Conservation (phyloP, 495 filamentous ascomycete genomes). For the Aspergillus funiculosus region DNA sequence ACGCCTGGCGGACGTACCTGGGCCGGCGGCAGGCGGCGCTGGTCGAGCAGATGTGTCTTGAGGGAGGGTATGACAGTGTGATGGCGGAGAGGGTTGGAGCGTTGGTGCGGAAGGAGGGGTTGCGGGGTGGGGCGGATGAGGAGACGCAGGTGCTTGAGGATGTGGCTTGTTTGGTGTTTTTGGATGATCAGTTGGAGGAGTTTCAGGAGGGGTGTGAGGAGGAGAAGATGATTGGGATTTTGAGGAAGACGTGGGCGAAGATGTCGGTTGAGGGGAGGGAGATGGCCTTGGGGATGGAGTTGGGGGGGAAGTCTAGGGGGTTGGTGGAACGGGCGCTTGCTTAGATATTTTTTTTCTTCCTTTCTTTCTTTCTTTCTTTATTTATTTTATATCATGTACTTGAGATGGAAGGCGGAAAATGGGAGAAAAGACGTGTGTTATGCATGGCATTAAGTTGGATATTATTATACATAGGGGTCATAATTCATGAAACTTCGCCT, state of each 20-base stretch:
- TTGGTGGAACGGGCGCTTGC: slow-evolving; percentile 61
- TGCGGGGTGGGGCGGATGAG: slow-evolving; percentile 58
- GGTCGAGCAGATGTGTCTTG: slow-evolving; percentile 49
- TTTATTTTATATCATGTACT: too few species aligned
- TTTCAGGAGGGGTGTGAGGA: slow-evolving; percentile 65
- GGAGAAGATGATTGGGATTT: slow-evolving; percentile 66
- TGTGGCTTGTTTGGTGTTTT: slow-evolving; percentile 78
- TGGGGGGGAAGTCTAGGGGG: slow-evolving; percentile 52
- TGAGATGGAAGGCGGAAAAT: too few species aligned
- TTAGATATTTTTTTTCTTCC: slow-evolving; percentile 23
- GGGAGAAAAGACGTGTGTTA: neutral
- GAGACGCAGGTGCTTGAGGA: slow-evolving; percentile 74
- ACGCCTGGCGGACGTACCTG: slow-evolving; percentile 65
- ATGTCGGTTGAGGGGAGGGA: slow-evolving; percentile 63
- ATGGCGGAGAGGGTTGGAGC: slow-evolving; percentile 51
- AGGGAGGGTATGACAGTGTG: slow-evolving; percentile 41
- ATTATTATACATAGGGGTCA: slow-evolving; percentile 4
- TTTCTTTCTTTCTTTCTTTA: slow-evolving; percentile 19
- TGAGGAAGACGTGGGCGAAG: slow-evolving; percentile 81
- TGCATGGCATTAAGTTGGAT: neutral
- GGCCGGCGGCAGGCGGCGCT: slow-evolving; percentile 64
- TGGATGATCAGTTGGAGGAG: slow-evolving; percentile 76
- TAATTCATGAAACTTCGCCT: slow-evolving; percentile 14
- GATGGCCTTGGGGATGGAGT: slow-evolving; percentile 59
- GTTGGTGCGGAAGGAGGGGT: slow-evolving; percentile 60